phyloP scores from a whole-genome alignment of 2,329 filamentous ascomycete species.

The Fusarium tricinctum region DNA sequence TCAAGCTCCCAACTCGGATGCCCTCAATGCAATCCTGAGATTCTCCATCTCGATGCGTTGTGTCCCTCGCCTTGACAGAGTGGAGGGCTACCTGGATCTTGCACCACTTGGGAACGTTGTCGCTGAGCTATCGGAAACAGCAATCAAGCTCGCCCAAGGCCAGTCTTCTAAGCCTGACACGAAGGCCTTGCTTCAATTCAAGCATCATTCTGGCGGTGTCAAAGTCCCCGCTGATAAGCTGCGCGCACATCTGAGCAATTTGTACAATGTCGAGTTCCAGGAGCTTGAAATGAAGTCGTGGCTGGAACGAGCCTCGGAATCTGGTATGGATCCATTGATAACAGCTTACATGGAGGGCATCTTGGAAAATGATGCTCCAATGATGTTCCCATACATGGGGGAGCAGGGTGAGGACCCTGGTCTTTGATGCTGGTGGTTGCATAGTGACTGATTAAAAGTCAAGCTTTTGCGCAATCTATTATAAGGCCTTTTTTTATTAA shows the following conservation, averaged over 20 bases:
- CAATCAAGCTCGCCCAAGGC: background rate
- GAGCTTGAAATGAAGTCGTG: background rate
- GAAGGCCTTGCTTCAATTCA: background rate
- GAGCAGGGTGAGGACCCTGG: background rate
- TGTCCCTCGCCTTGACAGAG: background rate
- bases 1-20: slow-evolving; percentile 1
- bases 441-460: too few species aligned
- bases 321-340: slow-evolving; percentile 5
- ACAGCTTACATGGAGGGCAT: slow-evolving; percentile 9
- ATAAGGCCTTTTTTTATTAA: too few species aligned
- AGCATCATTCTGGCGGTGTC: background rate
- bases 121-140: background rate
- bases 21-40: slow-evolving; percentile 1
- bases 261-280: background rate
- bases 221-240: background rate
- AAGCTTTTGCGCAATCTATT: too few species aligned
- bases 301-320: slow-evolving; percentile 1
- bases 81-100: slow-evolving; percentile 5
- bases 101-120: background rate
- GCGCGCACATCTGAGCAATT: background rate
- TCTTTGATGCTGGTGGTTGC: too few species aligned
- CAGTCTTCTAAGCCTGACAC: background rate
- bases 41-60: slow-evolving; percentile 3
- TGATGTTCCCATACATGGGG: slow-evolving; percentile 4
- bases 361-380: background rate